Evolutionary conservation across 1,284 basidiomycete genomes (phyloP).

Genomic region (Athelia psychrophila): DNA sequence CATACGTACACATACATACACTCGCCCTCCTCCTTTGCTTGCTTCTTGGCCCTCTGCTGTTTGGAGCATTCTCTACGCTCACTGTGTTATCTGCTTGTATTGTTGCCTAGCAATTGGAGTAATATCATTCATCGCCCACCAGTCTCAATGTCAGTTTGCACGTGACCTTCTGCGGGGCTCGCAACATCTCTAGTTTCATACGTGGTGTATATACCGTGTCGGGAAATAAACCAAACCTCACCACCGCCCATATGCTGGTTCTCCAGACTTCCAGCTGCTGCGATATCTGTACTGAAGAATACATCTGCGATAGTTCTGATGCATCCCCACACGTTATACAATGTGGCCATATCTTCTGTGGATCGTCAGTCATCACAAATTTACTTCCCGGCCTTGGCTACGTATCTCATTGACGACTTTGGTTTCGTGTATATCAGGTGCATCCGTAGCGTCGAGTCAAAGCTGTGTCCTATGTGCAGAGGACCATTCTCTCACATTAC

Average conservation of each 20-base stretch:
- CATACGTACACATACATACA: not conserved
- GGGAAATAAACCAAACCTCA: not conserved
- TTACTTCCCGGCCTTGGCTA: not conserved
- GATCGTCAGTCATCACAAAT: not conserved
- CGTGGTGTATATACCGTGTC: not conserved
- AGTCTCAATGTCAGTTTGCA: not conserved
- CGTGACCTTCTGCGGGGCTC: not conserved
- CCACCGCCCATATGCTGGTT: not conserved
- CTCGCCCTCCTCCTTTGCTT: not conserved
- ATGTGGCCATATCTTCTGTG: not conserved
- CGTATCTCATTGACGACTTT: not conserved
- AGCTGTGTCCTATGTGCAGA: not conserved
- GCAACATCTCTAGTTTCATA: not conserved
- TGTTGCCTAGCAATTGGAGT: not conserved
- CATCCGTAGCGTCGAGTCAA: not conserved
- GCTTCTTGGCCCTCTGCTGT: not conserved
- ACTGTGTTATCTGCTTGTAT: not conserved
- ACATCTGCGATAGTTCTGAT: not conserved
- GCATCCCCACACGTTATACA: not conserved
- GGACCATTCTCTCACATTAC: not conserved
- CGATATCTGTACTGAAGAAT: not conserved
- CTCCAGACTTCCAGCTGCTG: not conserved
- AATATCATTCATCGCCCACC: not conserved
- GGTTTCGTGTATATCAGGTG: not conserved
- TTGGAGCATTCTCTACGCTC: not conserved